Evolutionary conservation across 371 early-diverging fungal species (phyloP), one percentile per base, ranked within the genome.

Genomic region (Actinomortierella ambigua): DNA sequence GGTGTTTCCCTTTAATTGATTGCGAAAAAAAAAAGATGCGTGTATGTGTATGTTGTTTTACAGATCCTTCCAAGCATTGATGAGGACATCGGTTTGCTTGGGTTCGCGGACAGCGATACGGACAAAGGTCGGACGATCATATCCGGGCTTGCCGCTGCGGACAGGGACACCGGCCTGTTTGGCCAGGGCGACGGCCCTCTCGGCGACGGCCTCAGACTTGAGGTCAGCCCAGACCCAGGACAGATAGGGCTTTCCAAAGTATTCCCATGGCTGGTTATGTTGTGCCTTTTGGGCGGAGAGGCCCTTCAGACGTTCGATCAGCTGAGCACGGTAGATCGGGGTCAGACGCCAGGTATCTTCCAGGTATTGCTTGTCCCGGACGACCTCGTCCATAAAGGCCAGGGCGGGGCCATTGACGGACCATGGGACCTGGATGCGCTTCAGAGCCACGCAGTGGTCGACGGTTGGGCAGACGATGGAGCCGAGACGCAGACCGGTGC

Each of bases 161-260:
- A 93, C 89, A 18, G 94, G 94, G 1, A 92, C 91, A 67, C 94
- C 94, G 18, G 92, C 91, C 24, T 68, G 77, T 57, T 83, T 84
- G 13, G 93, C 91, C 59, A 85, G 55, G 14, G 80, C 79, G 24
- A 89, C 81, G 0, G 89, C 92, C 55, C 79, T 79, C 24, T 79
- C 78, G 1, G 91, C 93, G 2, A 80, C 61, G 11, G 56, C 67
- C 6, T 68, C 85, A 51, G 67, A 66, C 49, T 76, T 80, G 59
- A 90, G 83, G 73, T 92, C 89, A 9, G 93, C 75, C 94, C 94
- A 94, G 17, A 93, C 85, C 93, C 94, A 94, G 76, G 90, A 90
- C 54, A 93, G 77, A 68, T 93, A 94, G 2, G 78, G 53, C 63
- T 88, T 82, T 29, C 94, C 94, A 55, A 88, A 81, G 69, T 80